Percentiles rank a stretch among this genome's conserved stretches.
These are phyloP conservation scores for Boletellus emodensis DNA, from an alignment of 768 basidiomycete species.

Conservation along the genomic window DNA sequence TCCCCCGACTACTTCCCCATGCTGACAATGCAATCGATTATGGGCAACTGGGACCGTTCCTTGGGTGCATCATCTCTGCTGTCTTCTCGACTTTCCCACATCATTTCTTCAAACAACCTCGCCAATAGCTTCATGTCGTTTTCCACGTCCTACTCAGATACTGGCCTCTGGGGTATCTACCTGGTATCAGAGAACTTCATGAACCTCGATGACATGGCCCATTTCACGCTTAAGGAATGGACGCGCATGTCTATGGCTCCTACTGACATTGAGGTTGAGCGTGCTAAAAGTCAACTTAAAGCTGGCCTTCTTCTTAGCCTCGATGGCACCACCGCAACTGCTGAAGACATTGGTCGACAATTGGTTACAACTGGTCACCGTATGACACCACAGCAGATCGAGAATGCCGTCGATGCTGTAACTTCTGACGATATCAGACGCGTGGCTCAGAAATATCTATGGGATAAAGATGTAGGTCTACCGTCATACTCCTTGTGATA, in stretches of 20 bases:
- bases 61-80: slow-evolving; percentile 87
- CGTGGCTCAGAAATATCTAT: slow-evolving; percentile 93
- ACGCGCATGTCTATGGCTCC: slow-evolving; percentile 89
- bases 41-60: slow-evolving; percentile 99
- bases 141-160: slow-evolving; percentile 98
- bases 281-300: slow-evolving; percentile 98
- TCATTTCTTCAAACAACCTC: slow-evolving; percentile 89
- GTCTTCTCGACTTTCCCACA: slow-evolving; percentile 87
- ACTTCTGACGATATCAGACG: slow-evolving; percentile 85
- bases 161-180: slow-evolving; percentile 99
- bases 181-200: slow-evolving; percentile 90
- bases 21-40: slow-evolving; percentile 96
- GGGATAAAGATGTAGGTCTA: slow-evolving; percentile 84
- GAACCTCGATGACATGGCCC: slow-evolving; percentile 89
- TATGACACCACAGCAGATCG: slow-evolving; percentile 90
- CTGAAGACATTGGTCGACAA: slow-evolving; percentile 98
- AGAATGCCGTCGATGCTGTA: slow-evolving; percentile 88
- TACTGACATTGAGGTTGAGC: slow-evolving; percentile 83
- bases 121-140: slow-evolving; percentile 99
- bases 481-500: slow-evolving; percentile 23
- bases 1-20: slow-evolving; percentile 99
- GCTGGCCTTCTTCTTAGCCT: slow-evolving; percentile 84
- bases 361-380: slow-evolving; percentile 90
- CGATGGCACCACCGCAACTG: slow-evolving; percentile 94
- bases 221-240: slow-evolving; percentile 96